Evolutionary conservation across 495 filamentous ascomycete species (phyloP), one percentile per base, ranked within the genome.

Genomic region (Cladorrhinum samala): DNA sequence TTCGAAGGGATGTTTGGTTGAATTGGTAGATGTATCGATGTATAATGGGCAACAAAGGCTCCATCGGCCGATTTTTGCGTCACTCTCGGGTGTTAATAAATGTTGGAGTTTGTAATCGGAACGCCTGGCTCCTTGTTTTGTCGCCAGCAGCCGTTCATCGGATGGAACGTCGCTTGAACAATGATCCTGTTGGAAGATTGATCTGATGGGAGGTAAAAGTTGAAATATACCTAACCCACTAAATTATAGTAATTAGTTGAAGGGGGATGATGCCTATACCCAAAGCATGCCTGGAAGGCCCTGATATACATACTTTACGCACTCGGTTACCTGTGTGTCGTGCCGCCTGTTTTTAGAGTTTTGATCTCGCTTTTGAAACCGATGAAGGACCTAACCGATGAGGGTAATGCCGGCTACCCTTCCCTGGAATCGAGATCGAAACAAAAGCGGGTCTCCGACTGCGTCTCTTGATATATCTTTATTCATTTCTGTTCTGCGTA

Each of bases 41-140:
- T 21, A 21, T 21, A 17, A 45, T 11, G 42, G 20, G 42, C 18
- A 1, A 45, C 7, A 33, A n/a, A 30, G 23, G 16, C 25, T n/a
- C n/a, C 21, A 47, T 47, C 45, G 30, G 45, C 45, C 24, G 13
- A 47, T 47, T 47, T 16, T 47, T 47, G 45, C 45, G 45, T 47
- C 45, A 47, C 24, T 18, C n/a, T 41, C 13, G 39, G n/a, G n/a
- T 41, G n/a, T 18, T 41, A 14, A 6, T 41, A 14, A 17, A 41
- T 41, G 39, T 5, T 8, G n/a, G 5, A 5, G n/a, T 14, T 18
- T 7, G 30, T 7, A 37, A 37, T 14, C 14, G 30, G 7, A 37
- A 14, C 30, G 39, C 39, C 39, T 33, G 6, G 27, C 11, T 6
- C 5, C 27, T 33, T 33, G 27, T 33, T 33, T 33, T 5, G 27